Conservation (phyloP, 176 grass and related monocot genomes). For the Otatea glauca region DNA sequence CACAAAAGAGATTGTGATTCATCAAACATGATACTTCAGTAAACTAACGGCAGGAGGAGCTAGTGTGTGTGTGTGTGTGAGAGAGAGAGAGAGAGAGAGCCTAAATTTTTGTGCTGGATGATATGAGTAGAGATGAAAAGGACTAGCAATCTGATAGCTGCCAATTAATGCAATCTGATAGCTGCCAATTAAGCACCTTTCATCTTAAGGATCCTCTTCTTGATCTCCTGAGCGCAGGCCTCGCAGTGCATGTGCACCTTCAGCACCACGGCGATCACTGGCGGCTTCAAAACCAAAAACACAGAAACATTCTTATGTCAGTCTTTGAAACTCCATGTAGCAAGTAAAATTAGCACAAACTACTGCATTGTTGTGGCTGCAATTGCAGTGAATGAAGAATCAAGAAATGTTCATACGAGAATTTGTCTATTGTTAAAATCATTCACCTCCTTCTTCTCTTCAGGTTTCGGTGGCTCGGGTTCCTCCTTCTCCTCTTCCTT, state of each 20-base stretch:
- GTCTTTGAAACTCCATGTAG: background rate
- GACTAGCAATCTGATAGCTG: background rate
- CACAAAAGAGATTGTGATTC: background rate
- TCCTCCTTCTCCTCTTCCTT: conserved; percentile 69
- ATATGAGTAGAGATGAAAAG: background rate
- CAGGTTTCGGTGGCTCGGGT: conserved; percentile 42
- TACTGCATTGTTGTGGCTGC: background rate
- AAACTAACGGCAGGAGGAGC: conserved; percentile 24
- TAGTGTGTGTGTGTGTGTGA: background rate
- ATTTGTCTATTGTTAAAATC: background rate
- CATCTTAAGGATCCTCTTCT: conserved; percentile 83
- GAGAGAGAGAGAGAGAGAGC: background rate
- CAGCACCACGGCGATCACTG: conserved; percentile 65
- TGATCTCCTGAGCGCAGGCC: conserved; percentile 75
- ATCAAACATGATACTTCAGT: background rate
- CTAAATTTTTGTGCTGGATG: conserved; percentile 1
- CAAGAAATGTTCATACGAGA: background rate
- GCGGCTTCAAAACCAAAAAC: conserved; percentile 45
- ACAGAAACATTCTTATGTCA: conserved; percentile 18
- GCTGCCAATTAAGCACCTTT: conserved; percentile 61
- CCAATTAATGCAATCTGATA: conserved; percentile 12
- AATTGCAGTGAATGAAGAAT: background rate
- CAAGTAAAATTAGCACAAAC: background rate
- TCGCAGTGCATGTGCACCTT: conserved; percentile 94
- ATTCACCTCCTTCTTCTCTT: conserved; percentile 64